These are phyloP conservation scores for Caloboletus firmus DNA, from an alignment of 1,284 basidiomycete genomes.

Conservation along the genomic window DNA sequence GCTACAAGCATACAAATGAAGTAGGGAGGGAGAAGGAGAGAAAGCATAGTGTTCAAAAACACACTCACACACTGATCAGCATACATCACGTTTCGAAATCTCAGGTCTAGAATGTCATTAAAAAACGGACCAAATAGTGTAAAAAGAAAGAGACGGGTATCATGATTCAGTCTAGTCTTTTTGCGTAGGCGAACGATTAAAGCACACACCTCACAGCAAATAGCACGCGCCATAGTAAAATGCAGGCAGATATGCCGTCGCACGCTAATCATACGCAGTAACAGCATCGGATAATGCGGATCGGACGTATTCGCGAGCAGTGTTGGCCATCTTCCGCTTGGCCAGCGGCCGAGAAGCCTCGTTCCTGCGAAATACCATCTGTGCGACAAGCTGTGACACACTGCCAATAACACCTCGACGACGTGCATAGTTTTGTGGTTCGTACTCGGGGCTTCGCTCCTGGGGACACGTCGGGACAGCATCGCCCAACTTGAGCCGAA, in stretches of 20 bases:
- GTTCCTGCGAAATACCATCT: conserved; percentile 53
- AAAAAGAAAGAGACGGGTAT: conserved; percentile 1
- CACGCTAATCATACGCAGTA: conserved; percentile 10
- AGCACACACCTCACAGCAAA: conserved; percentile 34
- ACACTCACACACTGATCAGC: conserved; percentile 21
- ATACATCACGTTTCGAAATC: conserved; percentile 26
- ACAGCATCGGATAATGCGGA: conserved; percentile 30
- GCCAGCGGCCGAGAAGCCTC: conserved; percentile 41
- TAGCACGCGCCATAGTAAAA: conserved; percentile 13
- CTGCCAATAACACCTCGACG: conserved; percentile 34
- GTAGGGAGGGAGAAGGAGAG: background rate
- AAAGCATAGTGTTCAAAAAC: conserved; percentile 26
- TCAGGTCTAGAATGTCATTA: conserved; percentile 16
- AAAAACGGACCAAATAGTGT: conserved; percentile 12
- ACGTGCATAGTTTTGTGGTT: conserved; percentile 20
- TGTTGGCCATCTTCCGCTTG: conserved; percentile 30
- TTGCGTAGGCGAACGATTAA: background rate
- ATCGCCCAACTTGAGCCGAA: conserved; percentile 48
- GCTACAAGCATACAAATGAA: conserved; percentile 32
- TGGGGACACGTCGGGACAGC: conserved; percentile 22
- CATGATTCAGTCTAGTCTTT: conserved; percentile 27
- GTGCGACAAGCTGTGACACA: conserved; percentile 53
- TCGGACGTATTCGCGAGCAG: conserved; percentile 20
- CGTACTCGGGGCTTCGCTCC: conserved; percentile 25
- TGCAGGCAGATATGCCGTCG: conserved; percentile 6